These are phyloP conservation scores for Digitaria exilis DNA, from an alignment of 202 grass and related monocot species.

Conservation along the genomic window DNA sequence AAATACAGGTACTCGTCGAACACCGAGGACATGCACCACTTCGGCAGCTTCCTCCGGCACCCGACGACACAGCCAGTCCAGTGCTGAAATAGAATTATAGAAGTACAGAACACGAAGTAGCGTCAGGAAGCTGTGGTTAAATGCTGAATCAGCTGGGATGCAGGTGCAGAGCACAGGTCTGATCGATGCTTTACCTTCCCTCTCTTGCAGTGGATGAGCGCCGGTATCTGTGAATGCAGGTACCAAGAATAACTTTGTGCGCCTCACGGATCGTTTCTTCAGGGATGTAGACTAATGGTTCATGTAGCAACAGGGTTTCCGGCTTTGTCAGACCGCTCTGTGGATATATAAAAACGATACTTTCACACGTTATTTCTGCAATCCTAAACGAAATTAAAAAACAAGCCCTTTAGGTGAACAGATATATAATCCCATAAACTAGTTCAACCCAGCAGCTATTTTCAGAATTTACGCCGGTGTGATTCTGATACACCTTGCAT, in stretches of 20 bases:
- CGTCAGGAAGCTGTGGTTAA: background rate
- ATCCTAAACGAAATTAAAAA: too few relatives aligned
- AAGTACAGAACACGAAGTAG: slow-evolving; percentile 6
- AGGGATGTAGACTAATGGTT: slow-evolving; percentile 57
- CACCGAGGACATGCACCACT: slow-evolving; percentile 82
- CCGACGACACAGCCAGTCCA: slow-evolving; percentile 87
- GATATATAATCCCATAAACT: too few relatives aligned
- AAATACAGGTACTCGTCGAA: slow-evolving; percentile 86
- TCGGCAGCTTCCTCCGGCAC: slow-evolving; percentile 79
- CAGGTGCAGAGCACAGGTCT: too few relatives aligned
- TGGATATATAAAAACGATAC: background rate
- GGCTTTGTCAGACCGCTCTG: slow-evolving; percentile 8
- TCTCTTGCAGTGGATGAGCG: slow-evolving; percentile 93
- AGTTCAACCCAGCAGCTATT: background rate
- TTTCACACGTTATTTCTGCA: background rate
- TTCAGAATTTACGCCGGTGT: background rate
- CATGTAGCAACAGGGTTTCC: too few relatives aligned
- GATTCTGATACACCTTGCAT: background rate
- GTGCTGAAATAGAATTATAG: too few relatives aligned
- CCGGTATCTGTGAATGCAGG: slow-evolving; percentile 8
- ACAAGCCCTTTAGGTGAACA: background rate
- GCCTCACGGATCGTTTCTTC: slow-evolving; percentile 77
- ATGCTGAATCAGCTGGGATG: background rate
- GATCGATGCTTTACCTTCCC: slow-evolving; percentile 61
- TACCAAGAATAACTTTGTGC: slow-evolving; percentile 81